Evolutionary conservation across 1,139 yeast species (phyloP), one percentile per base, ranked within the genome.

Genomic region (Kurtzmaniella quercitrusa): DNA sequence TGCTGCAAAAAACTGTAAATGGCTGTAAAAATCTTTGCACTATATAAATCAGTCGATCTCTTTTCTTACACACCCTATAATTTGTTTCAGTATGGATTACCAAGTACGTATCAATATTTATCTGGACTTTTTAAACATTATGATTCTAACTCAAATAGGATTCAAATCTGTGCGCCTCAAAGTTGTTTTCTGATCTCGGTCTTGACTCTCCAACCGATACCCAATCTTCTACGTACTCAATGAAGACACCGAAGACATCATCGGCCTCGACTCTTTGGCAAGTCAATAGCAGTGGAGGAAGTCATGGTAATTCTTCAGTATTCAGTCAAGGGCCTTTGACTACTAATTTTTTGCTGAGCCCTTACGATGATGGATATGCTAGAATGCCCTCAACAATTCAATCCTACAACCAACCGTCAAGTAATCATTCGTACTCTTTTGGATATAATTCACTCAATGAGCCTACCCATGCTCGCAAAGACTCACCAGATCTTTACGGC

Each of bases 121-220:
- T 28, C n/a, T n/a, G n/a, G n/a, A n/a, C n/a, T 32, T 34, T 16
- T 6, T 22, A 9, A 16, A 18, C 22, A 11, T 17, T 12, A n/a
- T 14, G 36, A 6, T 20, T 36, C 15, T 32, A 21, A 23, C 15
- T 22, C 9, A 7, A 42, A 36, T 18, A 35, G n/a, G 44, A 39
- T 19, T 12, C 44, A 30, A 38, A 35, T 23, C 30, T 42, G 18
- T 38, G 28, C 20, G 36, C 36, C 12, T 38, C 39, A 15, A 41
- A 42, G 18, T 15, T 42, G 19, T 23, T 36, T 15, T 22, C 38
- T 14, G 41, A 36, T 21, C 35, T 43, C 22, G 46, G 40, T 39
- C 19, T 38, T 34, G 39, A 40, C n/a, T 35, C 42, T 12, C 38
- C 22, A 15, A 37, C 40, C 3, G 40, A 32, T 5, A 38, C 33